A percentile compares a stretch with the other conserved stretches of the same genome.
Evolutionary conservation across 2,329 filamentous ascomycete genomes (phyloP).

Genomic region (Hypoxylon sp.): DNA sequence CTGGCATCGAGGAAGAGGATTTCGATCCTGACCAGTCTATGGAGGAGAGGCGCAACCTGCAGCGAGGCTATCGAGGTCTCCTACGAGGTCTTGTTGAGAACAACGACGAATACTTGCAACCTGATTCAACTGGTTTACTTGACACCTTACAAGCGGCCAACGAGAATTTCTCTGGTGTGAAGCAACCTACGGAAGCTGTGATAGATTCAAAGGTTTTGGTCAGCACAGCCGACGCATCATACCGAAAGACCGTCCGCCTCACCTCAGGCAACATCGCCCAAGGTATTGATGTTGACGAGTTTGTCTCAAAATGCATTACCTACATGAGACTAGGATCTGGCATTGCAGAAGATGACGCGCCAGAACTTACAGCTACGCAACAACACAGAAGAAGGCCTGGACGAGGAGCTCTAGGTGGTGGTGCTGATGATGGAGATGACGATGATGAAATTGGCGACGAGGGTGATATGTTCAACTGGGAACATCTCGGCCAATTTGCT

Average conservation of each 20-base stretch:
- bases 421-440: conserved; percentile 62
- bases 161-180: conserved; percentile 74
- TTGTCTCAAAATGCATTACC: conserved; percentile 87
- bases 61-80: conserved; percentile 77
- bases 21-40: conserved; percentile 82
- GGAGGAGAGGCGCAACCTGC: conserved; percentile 77
- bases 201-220: conserved; percentile 91
- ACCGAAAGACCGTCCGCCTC: conserved; percentile 80
- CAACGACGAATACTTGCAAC: conserved; percentile 76
- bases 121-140: conserved; percentile 73
- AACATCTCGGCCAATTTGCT: conserved; percentile 81
- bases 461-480: conserved; percentile 87
- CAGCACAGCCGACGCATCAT: conserved; percentile 81
- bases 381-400: conserved; percentile 57
- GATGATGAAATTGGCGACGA: conserved; percentile 76
- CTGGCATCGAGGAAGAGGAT: conserved; percentile 38
- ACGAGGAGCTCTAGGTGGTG: conserved; percentile 52
- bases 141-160: conserved; percentile 76
- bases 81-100: conserved; percentile 72
- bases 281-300: conserved; percentile 89
- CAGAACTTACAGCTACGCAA: conserved; percentile 64
- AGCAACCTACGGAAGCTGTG: conserved; percentile 90
- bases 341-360: conserved; percentile 63
- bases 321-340: conserved; percentile 82
- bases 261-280: conserved; percentile 78